These are phyloP conservation scores for Cyathus striatus DNA, from an alignment of 768 basidiomycete genomes.

Conservation along the genomic window DNA sequence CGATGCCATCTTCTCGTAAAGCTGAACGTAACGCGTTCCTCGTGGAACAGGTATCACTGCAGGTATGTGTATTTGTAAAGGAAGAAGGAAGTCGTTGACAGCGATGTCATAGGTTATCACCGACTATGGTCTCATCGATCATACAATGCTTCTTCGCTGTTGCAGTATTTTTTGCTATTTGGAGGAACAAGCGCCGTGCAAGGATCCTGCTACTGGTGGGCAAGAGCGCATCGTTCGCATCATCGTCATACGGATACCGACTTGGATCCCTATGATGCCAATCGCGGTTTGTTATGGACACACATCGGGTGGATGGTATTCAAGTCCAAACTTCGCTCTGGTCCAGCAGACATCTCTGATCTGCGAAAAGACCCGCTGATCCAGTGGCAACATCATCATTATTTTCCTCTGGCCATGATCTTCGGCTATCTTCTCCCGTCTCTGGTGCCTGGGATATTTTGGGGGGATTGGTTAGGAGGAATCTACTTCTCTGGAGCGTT, in stretches of 20 bases:
- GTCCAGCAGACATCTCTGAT: slow-evolving; percentile 69
- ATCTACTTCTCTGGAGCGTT: slow-evolving; percentile 72
- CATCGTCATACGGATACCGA: slow-evolving; percentile 85
- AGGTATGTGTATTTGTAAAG: slow-evolving; percentile 16
- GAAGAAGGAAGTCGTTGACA: background rate
- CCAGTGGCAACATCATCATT: slow-evolving; percentile 74
- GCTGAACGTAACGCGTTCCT: slow-evolving; percentile 34
- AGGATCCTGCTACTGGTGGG: slow-evolving; percentile 88
- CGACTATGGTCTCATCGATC: slow-evolving; percentile 84
- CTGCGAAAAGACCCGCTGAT: slow-evolving; percentile 64
- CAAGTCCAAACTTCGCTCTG: slow-evolving; percentile 67
- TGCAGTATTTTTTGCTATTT: slow-evolving; percentile 65
- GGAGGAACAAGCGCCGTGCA: slow-evolving; percentile 82
- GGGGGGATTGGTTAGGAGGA: slow-evolving; percentile 76
- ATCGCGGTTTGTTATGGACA: slow-evolving; percentile 73
- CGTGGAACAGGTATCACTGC: slow-evolving; percentile 49
- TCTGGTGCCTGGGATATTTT: slow-evolving; percentile 62
- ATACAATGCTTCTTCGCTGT: slow-evolving; percentile 68
- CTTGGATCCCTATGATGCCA: slow-evolving; percentile 79
- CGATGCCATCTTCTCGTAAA: slow-evolving; percentile 8
- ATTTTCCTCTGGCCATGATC: slow-evolving; percentile 53
- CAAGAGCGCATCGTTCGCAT: slow-evolving; percentile 76
- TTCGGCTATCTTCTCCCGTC: slow-evolving; percentile 74
- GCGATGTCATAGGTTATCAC: slow-evolving; percentile 55
- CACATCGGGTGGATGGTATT: slow-evolving; percentile 85